Evolutionary conservation across 306 rosid genomes (phyloP).

Genomic region (Delonix regia): DNA sequence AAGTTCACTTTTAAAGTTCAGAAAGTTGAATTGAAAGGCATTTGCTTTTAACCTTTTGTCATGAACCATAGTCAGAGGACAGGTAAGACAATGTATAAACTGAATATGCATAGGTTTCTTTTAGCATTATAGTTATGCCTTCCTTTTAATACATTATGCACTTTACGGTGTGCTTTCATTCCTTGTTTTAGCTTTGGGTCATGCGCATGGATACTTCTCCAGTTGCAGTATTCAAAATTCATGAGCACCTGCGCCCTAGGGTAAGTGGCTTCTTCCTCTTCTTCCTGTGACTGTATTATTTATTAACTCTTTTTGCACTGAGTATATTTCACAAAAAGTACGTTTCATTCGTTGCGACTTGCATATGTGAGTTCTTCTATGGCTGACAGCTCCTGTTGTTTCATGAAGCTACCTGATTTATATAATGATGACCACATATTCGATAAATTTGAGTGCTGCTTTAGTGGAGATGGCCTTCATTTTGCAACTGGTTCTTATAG

Average conservation of each 20-base stretch:
- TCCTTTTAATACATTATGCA: neutral
- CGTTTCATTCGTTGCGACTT: too few species aligned
- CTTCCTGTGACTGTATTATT: neutral
- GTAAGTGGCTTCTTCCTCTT: slow-evolving; percentile 34
- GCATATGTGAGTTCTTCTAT: neutral
- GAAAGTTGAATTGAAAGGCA: slow-evolving; percentile 1
- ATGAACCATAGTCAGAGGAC: neutral
- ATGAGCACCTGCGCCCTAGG: slow-evolving; percentile 70
- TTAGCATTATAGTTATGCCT: neutral
- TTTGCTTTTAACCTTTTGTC: neutral
- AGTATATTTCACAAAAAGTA: neutral
- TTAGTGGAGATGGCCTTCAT: slow-evolving; percentile 62
- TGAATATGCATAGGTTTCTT: neutral
- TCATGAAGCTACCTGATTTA: slow-evolving; percentile 60
- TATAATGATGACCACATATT: slow-evolving; percentile 63
- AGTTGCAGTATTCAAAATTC: slow-evolving; percentile 58
- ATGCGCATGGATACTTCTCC: slow-evolving; percentile 69
- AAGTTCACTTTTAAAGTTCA: neutral
- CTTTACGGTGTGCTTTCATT: neutral
- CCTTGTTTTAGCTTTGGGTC: slow-evolving; percentile 69
- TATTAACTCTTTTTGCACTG: neutral
- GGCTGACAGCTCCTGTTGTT: slow-evolving; percentile 21
- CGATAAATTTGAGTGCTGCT: slow-evolving; percentile 73
- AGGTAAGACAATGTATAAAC: neutral
- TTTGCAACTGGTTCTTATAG: slow-evolving; percentile 77